Evolutionary conservation across 2,329 filamentous ascomycete species (phyloP).

Genomic region (Fusarium subglutinans): DNA sequence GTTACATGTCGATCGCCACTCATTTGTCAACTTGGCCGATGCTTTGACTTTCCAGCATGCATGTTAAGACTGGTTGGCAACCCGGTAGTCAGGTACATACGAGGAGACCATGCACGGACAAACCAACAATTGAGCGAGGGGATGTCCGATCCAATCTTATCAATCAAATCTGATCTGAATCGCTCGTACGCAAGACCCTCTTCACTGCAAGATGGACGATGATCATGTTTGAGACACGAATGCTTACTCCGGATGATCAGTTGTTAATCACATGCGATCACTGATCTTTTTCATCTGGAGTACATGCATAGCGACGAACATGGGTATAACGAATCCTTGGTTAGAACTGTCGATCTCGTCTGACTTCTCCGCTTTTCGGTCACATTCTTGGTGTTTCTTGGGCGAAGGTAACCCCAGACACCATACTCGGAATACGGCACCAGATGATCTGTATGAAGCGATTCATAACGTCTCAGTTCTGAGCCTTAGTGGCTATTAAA

Average conservation of each 20-base stretch:
- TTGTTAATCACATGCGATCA: not conserved
- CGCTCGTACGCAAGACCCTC: not conserved
- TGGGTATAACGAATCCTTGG: not conserved
- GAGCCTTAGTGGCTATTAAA: not conserved
- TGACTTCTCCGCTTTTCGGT: conserved; percentile 7
- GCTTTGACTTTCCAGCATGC: not conserved
- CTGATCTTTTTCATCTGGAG: not conserved
- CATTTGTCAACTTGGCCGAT: not conserved
- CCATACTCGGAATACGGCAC: not conserved
- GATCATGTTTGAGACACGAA: not conserved
- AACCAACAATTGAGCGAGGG: not conserved
- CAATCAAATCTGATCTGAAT: not conserved
- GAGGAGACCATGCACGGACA: not conserved
- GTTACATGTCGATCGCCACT: not conserved
- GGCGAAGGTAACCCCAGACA: not conserved
- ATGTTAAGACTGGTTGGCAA: not conserved
- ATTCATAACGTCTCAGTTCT: not conserved
- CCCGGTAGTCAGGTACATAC: not conserved
- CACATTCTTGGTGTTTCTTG: not conserved
- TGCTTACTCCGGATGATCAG: not conserved
- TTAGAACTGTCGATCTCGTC: not conserved
- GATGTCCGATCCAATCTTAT: conserved; percentile 4
- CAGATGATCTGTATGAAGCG: not conserved
- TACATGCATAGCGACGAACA: not conserved
- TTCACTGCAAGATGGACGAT: not conserved